phyloP scores from a whole-genome alignment of 1,284 basidiomycete genomes.

The Papiliotrema nemorosa region DNA sequence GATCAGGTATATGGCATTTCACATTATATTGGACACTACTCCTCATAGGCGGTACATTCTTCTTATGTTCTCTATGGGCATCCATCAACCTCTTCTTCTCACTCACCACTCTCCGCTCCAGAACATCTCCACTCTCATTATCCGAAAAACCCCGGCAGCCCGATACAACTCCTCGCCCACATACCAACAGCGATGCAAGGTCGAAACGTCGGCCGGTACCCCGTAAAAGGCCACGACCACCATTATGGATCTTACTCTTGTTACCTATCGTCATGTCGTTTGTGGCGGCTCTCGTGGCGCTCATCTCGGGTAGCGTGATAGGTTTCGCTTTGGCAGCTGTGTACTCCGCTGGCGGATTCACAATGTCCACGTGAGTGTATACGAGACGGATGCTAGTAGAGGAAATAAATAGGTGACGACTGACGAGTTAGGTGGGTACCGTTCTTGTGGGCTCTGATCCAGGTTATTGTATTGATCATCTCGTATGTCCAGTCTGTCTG shows the following conservation, averaged over 20 bases:
- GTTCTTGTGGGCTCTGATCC: constrained; percentile 68
- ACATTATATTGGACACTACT: constrained; percentile 80
- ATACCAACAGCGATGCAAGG: too few relatives aligned
- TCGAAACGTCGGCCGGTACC: too few relatives aligned
- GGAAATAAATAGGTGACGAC: neutral
- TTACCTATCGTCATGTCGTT: constrained; percentile 32
- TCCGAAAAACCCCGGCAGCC: neutral
- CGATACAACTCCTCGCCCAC: too few relatives aligned
- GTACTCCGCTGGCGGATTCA: constrained; percentile 64
- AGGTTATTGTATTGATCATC: constrained; percentile 64
- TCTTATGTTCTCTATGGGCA: constrained; percentile 65
- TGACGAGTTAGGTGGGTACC: constrained; percentile 66
- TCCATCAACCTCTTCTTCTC: constrained; percentile 66
- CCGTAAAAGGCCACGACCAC: constrained; percentile 24
- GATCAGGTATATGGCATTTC: constrained; percentile 70
- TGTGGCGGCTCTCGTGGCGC: constrained; percentile 60
- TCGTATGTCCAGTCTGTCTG: constrained; percentile 20
- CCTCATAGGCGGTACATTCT: constrained; percentile 67
- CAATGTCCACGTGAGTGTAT: constrained; percentile 72
- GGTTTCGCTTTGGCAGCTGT: constrained; percentile 68
- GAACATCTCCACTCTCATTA: neutral
- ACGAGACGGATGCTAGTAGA: neutral
- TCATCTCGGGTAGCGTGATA: constrained; percentile 66
- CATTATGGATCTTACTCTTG: constrained; percentile 36
- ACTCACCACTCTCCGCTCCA: constrained; percentile 52